Base-by-base conservation (phyloP, 192 early-diverging fungal species). In the Entophlyctis luteolus region DNA sequence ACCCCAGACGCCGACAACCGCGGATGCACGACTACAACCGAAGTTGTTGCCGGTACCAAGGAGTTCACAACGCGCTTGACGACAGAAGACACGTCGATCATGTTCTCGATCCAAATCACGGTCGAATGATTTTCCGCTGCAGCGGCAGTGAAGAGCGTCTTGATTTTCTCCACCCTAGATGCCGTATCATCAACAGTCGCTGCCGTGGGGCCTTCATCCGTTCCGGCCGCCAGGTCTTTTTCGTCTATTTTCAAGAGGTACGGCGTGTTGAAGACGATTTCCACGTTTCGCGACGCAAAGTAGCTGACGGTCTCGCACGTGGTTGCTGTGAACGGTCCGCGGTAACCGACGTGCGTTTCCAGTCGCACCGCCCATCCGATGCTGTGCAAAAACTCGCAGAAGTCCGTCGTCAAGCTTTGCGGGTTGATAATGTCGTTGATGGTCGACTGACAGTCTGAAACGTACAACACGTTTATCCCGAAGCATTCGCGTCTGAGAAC, bases 51-150 rank as follows among this genome's bases (percentile, higher is more conserved):
- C 0, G 48, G 48, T 2, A 23, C 29, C 14, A 67, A 25, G 14
- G 48, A 50, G 37, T 23, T 71, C 68, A 28, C 38, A 29, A 67
- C 29, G 5, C 65, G 48, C 35, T 67, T 67, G 5, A 53, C 29
- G 5, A 67, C 37, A 0, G 38, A 16, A 2, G 20, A 5, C 14
- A 67, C 14, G 23, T 67, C 50, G 33, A 36, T 12, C 22, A 85
- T 50, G 55, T 91, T 87, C 42, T 91, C 86, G 37, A 91, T 73
- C 90, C 90, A 93, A 4, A 91, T 74, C 12, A 93, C 78, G 53
- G 72, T 80, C 0, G 91, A 86, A 32, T 81, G 72, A 59, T 91
- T 89, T 10, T 87, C 84, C n/a, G 73, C 35, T 4, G 66, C 59
- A 28, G 81, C 52, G 4, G 65, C 62, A n/a, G 65, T 71, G 66